Evolutionary conservation across 169 alveolate genomes (phyloP), one percentile per base, ranked within the genome.

Genomic region (Plasmodium berghei): DNA sequence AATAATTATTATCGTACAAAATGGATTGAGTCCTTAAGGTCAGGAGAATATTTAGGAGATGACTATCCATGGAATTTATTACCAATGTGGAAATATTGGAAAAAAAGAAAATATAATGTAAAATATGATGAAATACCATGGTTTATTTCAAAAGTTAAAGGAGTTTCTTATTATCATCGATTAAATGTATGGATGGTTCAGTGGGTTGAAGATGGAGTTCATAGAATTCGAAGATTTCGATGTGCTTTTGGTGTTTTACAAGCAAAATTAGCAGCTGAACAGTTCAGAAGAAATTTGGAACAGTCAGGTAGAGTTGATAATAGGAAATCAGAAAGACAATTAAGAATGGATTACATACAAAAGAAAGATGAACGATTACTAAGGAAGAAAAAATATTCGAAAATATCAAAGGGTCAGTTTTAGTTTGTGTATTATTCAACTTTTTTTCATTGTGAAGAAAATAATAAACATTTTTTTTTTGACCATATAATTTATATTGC

Each of bases 151-250:
- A 88, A 91, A 40, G 94, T 87, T 12, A 92, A 92, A 62, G 92
- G 95, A 26, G 95, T 94, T 24, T 86, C 88, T 22, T 94, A 61
- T 73, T 94, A 94, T 62, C 49, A 89, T 55, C 90, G 96, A 87
- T 74, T 95, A 72, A 92, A 95, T 59, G 96, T 94, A n/a, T 95
- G 95, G 95, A 75, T 96, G 49, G 94, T 95, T 18, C 96, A 95
- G 61, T 95, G 97, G 97, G 80, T 89, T 12, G 97, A 95, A 71
- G 88, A 95, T 69, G 96, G 96, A 4, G 87, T 90, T n/a, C 96
- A 93, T 67, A 73, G 97, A 22, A 83, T 92, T 61, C 92, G 97
- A 34, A 87, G 96, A 93, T 95, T 95, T 63, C 75, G 95, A 56
- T 93, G 97, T n/a, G 96, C 97, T 22, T 94, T 93, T 87, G 97